Conservation (phyloP, 192 early-diverging fungal species). For the Geranomyces michiganensis region DNA sequence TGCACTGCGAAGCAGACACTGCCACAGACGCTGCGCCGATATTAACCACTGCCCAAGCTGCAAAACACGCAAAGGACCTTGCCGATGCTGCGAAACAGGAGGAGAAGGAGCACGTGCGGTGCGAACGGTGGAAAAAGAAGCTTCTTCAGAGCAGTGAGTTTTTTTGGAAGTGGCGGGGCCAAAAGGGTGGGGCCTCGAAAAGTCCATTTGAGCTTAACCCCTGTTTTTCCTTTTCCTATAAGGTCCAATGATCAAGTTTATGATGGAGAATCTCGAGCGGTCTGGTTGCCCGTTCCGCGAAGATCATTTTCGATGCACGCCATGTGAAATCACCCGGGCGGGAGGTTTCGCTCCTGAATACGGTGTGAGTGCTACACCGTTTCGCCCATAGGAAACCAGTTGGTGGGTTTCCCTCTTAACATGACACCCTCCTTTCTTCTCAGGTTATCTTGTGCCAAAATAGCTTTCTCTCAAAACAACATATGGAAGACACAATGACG, state of each 20-base stretch:
- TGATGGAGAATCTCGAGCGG: constrained; percentile 76
- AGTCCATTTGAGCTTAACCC: neutral
- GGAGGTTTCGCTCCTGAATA: constrained; percentile 83
- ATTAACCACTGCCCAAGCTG: no score
- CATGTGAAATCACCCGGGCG: constrained; percentile 79
- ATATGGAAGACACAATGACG: constrained; percentile 89
- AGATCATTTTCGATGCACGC: constrained; percentile 74
- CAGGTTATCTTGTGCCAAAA: constrained; percentile 86
- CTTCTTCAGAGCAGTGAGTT: constrained; percentile 60
- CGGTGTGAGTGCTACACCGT: constrained; percentile 45
- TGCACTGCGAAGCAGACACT: no score
- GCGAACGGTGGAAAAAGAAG: constrained; percentile 78
- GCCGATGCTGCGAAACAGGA: constrained; percentile 14
- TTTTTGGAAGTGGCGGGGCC: no score
- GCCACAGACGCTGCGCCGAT: no score
- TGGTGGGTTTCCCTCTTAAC: no score
- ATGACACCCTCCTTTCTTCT: neutral
- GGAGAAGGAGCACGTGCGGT: constrained; percentile 47
- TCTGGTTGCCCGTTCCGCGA: constrained; percentile 64
- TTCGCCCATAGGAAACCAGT: no score
- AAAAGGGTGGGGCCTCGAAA: no score
- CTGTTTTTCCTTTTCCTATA: neutral
- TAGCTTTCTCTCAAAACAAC: constrained; percentile 73
- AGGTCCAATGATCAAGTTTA: constrained; percentile 85
- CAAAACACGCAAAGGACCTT: no score